Percentiles rank a stretch among this genome's conserved stretches.
These are phyloP conservation scores for Ilex asprella DNA, from an alignment of 257 asterid genomes.

Conservation along the genomic window DNA sequence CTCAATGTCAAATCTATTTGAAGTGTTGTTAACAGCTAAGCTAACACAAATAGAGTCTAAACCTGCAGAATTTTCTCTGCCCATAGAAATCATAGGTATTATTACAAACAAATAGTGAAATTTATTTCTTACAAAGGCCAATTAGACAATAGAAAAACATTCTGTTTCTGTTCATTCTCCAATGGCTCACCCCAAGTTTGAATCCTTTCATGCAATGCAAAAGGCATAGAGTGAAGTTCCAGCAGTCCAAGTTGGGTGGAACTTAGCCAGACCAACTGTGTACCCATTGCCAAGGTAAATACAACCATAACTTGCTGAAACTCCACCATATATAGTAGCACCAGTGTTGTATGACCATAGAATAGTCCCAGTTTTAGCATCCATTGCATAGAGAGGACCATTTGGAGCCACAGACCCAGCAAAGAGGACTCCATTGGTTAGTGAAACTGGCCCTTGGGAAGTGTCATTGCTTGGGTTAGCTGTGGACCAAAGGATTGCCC, in stretches of 20 bases:
- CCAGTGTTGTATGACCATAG: conserved; percentile 53
- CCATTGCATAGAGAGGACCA: conserved; percentile 70
- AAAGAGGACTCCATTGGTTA: conserved; percentile 54
- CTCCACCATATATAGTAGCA: conserved; percentile 78
- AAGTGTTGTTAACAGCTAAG: too few relatives aligned
- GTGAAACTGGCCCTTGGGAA: conserved; percentile 57
- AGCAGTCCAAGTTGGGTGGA: conserved; percentile 71
- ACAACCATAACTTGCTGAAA: conserved; percentile 66
- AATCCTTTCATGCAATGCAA: conserved; percentile 26
- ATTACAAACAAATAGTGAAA: too few relatives aligned
- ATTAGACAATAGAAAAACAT: too few relatives aligned
- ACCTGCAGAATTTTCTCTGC: too few relatives aligned
- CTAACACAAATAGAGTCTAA: too few relatives aligned
- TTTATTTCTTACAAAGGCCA: too few relatives aligned
- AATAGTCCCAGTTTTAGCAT: conserved; percentile 49
- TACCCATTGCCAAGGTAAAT: conserved; percentile 66
- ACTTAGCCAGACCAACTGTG: conserved; percentile 40
- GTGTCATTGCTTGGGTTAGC: conserved; percentile 71
- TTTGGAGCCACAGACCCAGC: conserved; percentile 60
- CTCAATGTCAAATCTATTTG: too few relatives aligned
- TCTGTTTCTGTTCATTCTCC: background rate
- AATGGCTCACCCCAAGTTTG: background rate
- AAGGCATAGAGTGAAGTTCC: conserved; percentile 67
- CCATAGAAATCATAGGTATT: too few relatives aligned
- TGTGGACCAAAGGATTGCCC: conserved; percentile 61